Base-by-base conservation (phyloP, 2,329 filamentous ascomycete species). In the Verticillium klebahnii region DNA sequence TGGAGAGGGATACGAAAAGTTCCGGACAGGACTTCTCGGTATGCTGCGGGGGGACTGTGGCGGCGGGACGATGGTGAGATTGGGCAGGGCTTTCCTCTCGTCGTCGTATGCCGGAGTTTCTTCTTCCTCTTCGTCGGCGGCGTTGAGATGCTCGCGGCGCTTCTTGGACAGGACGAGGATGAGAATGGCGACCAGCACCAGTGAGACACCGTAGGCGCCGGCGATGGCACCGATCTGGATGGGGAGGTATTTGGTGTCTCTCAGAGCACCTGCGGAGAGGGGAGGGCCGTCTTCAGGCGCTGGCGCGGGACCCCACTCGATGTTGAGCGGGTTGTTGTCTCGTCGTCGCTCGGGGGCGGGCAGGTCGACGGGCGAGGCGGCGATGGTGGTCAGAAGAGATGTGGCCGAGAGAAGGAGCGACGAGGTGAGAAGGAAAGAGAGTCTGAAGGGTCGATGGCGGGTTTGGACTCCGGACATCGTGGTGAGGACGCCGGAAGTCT, bases 161-260 rank as follows among this genome's bases (percentile, higher is more conserved):
- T 74, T 80, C 72, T 82, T 86, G 59, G 83, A 78, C 8, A 92
- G 80, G 25, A 84, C 73, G 52, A 92, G 78, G 8, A 93, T 78
- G 56, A 85, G 78, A 37, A 86, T 79, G 68, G 91, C 88, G 69
- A 95, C 86, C 69, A 95, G 75, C 69, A 92, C 81, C 71, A 96
- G 82, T 39, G 87, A 91, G 64, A 92, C 74, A 62, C 93, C 82
- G 85, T 97, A 97, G 63, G 91, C 89, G 64, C 89, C 92, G 63
- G 94, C 83, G 63, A 98, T 90, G 67, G 89, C 92, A 66, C 90
- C 89, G 68, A 97, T 88, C 75, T 97, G 89, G 63, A 87, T 88
- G 19, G 93, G 92, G 25, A 97, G 85, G 61, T 89, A 86, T 19
- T 65, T 62, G 9, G 54, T 31, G 72, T 93, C 82, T 68, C 86